These are phyloP conservation scores for Fusarium aywerte DNA, from an alignment of 2,329 filamentous ascomycete species.

Conservation along the genomic window DNA sequence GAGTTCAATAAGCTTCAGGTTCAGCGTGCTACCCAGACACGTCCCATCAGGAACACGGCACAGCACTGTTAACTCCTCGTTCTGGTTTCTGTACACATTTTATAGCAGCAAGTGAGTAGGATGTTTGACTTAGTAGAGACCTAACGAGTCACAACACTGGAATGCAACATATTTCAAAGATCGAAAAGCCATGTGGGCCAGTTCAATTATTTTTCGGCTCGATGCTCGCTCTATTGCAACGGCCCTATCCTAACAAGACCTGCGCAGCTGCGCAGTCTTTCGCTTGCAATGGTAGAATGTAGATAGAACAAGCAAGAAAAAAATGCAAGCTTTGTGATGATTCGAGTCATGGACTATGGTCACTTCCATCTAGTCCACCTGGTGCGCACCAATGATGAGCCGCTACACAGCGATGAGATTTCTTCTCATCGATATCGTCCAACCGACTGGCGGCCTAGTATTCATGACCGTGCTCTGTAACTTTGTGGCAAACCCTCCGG, in stretches of 20 bases:
- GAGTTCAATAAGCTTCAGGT: not conserved
- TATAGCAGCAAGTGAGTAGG: not conserved
- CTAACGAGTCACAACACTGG: not conserved
- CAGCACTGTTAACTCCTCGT: not conserved
- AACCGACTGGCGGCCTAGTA: slow-evolving; percentile 15
- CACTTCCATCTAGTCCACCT: slow-evolving; percentile 8
- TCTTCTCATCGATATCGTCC: slow-evolving; percentile 15
- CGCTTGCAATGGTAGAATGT: slow-evolving; percentile 23
- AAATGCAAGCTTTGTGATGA: slow-evolving; percentile 5
- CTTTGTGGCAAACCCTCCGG: not conserved
- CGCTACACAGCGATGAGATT: slow-evolving; percentile 36
- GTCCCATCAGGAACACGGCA: not conserved
- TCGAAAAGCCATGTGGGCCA: slow-evolving; percentile 25
- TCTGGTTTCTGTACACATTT: not conserved
- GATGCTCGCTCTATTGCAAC: slow-evolving; percentile 39
- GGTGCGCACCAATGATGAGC: not conserved
- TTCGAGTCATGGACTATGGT: not conserved
- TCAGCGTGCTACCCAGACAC: not conserved
- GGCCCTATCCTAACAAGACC: slow-evolving; percentile 9
- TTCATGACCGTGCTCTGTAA: slow-evolving; percentile 7
- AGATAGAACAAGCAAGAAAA: slow-evolving; percentile 22
- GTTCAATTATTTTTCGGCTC: slow-evolving; percentile 33
- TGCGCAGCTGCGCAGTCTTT: slow-evolving; percentile 3
- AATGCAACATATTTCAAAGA: not conserved
- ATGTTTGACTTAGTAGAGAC: not conserved